These are phyloP conservation scores for Ogataea pignaliae DNA, from an alignment of 805 yeast species.

Conservation along the genomic window DNA sequence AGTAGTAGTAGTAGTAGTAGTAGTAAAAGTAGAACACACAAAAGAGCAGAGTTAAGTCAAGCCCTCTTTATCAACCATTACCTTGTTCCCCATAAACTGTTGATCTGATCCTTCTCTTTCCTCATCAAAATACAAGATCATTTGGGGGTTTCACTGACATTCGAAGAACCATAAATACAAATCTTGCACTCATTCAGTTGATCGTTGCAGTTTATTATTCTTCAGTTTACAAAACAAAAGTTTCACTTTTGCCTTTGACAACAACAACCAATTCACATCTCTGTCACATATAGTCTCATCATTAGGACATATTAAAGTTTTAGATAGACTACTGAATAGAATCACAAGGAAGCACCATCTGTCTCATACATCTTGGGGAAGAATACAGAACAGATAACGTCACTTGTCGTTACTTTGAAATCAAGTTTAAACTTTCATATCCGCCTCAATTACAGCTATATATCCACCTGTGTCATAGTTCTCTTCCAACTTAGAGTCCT, in stretches of 20 bases:
- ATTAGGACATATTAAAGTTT: background rate
- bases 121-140: constrained; percentile 8
- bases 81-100: too few relatives aligned
- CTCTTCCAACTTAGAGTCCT: constrained; percentile 1
- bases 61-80: background rate
- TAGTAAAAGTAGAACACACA: too few relatives aligned
- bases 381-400: background rate
- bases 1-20: too few relatives aligned
- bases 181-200: constrained; percentile 29
- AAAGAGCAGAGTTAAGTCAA: too few relatives aligned
- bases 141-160: constrained; percentile 10
- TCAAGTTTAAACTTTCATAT: constrained; percentile 1
- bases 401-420: background rate
- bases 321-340: background rate
- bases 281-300: background rate
- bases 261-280: too few relatives aligned
- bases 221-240: too few relatives aligned
- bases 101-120: background rate
- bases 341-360: background rate
- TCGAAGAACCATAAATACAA: constrained; percentile 3
- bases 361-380: constrained; percentile 2
- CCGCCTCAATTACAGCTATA: background rate
- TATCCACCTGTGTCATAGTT: too few relatives aligned
- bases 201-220: constrained; percentile 22
- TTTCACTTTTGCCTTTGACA: too few relatives aligned